Evolutionary conservation across 441 rosid species (phyloP), one percentile per base, ranked within the genome.

Genomic region (Erodium moschatum): DNA sequence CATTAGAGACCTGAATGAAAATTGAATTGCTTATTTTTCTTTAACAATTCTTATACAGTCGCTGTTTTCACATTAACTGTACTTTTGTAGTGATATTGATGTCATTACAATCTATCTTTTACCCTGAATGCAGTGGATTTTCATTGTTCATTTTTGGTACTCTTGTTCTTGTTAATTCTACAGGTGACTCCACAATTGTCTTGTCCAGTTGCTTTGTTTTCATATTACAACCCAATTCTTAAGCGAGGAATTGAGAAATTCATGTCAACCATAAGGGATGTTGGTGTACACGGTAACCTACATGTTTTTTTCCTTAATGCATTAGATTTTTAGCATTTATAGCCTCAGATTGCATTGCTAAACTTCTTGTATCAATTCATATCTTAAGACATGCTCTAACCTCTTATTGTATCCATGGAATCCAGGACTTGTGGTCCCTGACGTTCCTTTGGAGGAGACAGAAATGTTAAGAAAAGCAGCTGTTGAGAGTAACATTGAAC

Each of bases 371-470:
- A 48, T 48, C 15, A 48, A 48, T 48, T 13, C 15, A 48, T 48
- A 38, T 38, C 9, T 5, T 38, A 38, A 5, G 44, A 9, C 8
- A 9, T 38, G 8, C 9, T 38, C 9, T 38, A 38, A 38, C 7
- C 44, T 38, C 44, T 13, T 68, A 13, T 18, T 12, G 35, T 29
- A 19, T 65, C 13, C 58, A 1, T 6, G 38, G 73, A n/a, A 76
- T 65, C 69, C 84, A 94, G 98, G 97, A 42, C 96, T 94, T 78
- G 88, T 91, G 60, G 97, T 94, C 67, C 96, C 94, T 33, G 98
- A 89, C 81, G 96, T 93, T 74, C 97, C 96, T 74, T 74, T 93
- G 5, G 98, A 91, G 75, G 97, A 93, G 84, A 84, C 96, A 58
- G 89, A 84, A 74, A 64, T 78, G 74, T 73, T 94, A 76, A 85